Evolutionary conservation across 2,329 filamentous ascomycete species (phyloP).

Genomic region (Hypomyces rosellus): DNA sequence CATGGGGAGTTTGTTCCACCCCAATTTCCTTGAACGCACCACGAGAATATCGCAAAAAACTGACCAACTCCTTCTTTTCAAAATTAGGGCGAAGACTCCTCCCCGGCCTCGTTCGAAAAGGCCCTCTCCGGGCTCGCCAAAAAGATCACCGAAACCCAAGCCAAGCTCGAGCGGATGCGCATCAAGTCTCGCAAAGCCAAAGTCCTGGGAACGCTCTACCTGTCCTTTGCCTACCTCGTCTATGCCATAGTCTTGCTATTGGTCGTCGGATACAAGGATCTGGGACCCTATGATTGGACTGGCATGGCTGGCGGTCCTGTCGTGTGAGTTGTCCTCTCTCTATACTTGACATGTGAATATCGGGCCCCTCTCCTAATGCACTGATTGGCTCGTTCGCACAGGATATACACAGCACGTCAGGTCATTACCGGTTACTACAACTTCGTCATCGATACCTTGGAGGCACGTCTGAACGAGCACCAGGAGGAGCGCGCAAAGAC

Average conservation of each 20-base stretch:
- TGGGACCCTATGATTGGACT: slow-evolving; percentile 71
- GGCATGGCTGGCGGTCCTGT: slow-evolving; percentile 73
- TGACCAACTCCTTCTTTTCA: not conserved
- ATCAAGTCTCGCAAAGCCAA: slow-evolving; percentile 70
- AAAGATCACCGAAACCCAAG: slow-evolving; percentile 72
- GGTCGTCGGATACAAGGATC: slow-evolving; percentile 76
- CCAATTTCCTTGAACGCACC: not conserved
- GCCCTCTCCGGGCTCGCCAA: slow-evolving; percentile 71
- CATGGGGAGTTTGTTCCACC: slow-evolving; percentile 60
- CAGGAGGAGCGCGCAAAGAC: slow-evolving; percentile 76
- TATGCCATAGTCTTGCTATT: slow-evolving; percentile 75
- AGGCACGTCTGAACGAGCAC: slow-evolving; percentile 63
- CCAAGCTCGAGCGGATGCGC: slow-evolving; percentile 66
- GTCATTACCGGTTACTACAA: slow-evolving; percentile 66
- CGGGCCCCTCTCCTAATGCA: not conserved
- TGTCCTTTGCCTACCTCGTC: slow-evolving; percentile 83
- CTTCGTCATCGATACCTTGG: slow-evolving; percentile 68
- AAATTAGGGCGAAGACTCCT: slow-evolving; percentile 67
- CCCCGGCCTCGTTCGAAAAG: slow-evolving; percentile 90
- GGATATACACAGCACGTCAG: slow-evolving; percentile 72
- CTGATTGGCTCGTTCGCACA: slow-evolving; percentile 28
- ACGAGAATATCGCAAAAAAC: not conserved
- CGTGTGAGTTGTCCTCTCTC: slow-evolving; percentile 45
- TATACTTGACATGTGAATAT: not conserved
- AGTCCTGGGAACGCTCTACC: slow-evolving; percentile 84